Base-by-base conservation (phyloP, 345 rosid species). In the Limnanthes douglasii region DNA sequence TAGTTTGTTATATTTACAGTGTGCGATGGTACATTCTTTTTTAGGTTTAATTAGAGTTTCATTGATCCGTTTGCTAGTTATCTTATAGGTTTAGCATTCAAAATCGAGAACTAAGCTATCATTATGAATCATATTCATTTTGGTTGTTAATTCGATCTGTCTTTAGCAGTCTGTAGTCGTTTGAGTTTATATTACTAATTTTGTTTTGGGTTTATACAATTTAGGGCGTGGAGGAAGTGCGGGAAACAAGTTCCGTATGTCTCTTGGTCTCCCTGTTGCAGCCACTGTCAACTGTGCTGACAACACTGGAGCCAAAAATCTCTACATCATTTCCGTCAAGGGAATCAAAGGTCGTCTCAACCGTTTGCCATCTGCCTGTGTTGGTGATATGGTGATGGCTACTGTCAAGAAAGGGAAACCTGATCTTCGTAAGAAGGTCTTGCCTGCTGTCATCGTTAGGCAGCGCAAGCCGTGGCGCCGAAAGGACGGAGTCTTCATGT, bases 381-480 rank as follows among this genome's bases (percentile, higher is more conserved):
- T 58, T 12, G 64, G 64, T 20, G 64, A 58, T 13, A 58, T 58
- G 64, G 64, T 58, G 12, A 58, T 58, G 64, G 64, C 64, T 11
- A 58, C 64, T 12, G 64, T 58, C 0, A 58, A 58, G 64, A 58
- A 58, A 20, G 64, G 64, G 20, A 58, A 58, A 6, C 64, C 64
- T 2, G 64, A 58, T 51, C 64, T 58, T 18, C 64, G 64, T 45
- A 58, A 58, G 64, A 58, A 58, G 59, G 64, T 58, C 5, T 18
- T 58, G 27, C 64, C 64, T 12, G 64, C 64, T 35, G 64, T 58
- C 54, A 51, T 58, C 13, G 64, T 58, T 23, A 58, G 64, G 50
- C 64, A 58, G 59, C 53, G 64, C 44, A 58, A 58, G 54, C 64
- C 64, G 2, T 58, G 64, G 64, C 64, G 64, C 54, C 48, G 64